Conservation (phyloP, 148 eudicot genomes). For the Polygonum maritimum region DNA sequence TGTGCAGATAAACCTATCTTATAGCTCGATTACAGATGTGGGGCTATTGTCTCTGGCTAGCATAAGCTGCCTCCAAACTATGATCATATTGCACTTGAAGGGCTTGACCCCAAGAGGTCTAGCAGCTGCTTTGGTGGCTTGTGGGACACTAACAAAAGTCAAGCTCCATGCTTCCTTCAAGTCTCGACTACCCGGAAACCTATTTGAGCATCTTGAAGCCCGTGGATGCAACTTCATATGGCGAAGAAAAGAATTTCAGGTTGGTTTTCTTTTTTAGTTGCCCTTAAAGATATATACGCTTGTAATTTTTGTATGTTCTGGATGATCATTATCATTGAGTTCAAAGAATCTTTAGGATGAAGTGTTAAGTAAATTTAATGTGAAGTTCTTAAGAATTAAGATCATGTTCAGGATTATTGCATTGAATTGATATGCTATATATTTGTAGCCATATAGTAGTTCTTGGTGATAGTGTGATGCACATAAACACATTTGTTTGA, state of each 20-base stretch:
- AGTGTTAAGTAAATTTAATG: neutral
- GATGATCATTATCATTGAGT: neutral
- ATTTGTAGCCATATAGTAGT: neutral
- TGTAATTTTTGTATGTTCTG: neutral
- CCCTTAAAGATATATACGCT: neutral
- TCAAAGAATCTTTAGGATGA: neutral
- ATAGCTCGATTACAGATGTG: slow-evolving; percentile 57
- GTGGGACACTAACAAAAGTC: slow-evolving; percentile 67
- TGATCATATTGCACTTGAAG: slow-evolving; percentile 61
- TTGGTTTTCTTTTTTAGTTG: slow-evolving; percentile 15
- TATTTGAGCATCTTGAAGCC: slow-evolving; percentile 53
- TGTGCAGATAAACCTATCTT: slow-evolving; percentile 74
- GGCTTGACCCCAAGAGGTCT: slow-evolving; percentile 65
- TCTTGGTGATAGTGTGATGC: neutral
- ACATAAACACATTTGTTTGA: neutral
- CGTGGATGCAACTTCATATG: slow-evolving; percentile 65
- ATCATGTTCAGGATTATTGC: neutral
- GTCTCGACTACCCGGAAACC: slow-evolving; percentile 38
- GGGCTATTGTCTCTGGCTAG: slow-evolving; percentile 69
- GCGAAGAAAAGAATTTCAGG: slow-evolving; percentile 78
- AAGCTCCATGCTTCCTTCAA: slow-evolving; percentile 61
- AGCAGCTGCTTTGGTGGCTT: slow-evolving; percentile 60
- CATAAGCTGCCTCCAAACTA: slow-evolving; percentile 62
- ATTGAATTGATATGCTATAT: neutral
- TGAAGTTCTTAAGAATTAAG: neutral